Evolutionary conservation across 176 grass and related monocot genomes (phyloP), one percentile per base, ranked within the genome.

Genomic region (Avena atlantica): DNA sequence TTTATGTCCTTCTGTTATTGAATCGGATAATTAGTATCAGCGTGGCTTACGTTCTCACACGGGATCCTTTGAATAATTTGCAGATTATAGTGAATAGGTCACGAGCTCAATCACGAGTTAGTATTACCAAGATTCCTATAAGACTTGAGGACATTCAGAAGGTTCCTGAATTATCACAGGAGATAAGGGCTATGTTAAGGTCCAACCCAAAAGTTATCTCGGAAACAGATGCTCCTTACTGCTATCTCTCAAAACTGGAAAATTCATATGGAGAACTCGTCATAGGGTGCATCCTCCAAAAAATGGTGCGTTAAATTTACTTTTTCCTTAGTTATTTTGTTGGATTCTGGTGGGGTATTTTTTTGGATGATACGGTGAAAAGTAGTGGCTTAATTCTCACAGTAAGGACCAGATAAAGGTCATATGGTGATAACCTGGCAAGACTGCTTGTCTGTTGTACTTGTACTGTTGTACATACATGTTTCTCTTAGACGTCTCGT

Each of bases 51-150:
- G 65, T 86, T 87, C 48, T 79, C 82, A 69, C 89, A 59, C 62
- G 83, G 73, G 60, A 78, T 92, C 71, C 47, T 56, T 88, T 15
- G 86, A 68, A 88, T 61, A 78, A 86, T 69, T 90, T 70, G n/a
- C 85, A 98, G 97, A 93, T 94, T 78, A 98, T 98, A 85, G 90
- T 98, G 68, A 98, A 98, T 77, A 94, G 89, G 86, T 94, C 97
- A 86, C 86, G 93, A 57, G 96, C 96, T 73, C 70, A 87, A 78
- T 89, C 87, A 0, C 92, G 87, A 81, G 74, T 90, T 79, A 88
- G 82, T 81, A 78, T 96, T 78, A 93, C 90, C 74, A 98, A 83
- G 79, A 90, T 98, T 78, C 93, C 93, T 74, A 29, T 98, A 70
- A 85, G 76, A 55, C 90, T 98, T 75, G 84, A 95, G 44, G 91